Percentiles rank a stretch among this genome's conserved stretches.
Evolutionary conservation across 1,284 basidiomycete species (phyloP).

Genomic region (Leccinum cinnamomeum): DNA sequence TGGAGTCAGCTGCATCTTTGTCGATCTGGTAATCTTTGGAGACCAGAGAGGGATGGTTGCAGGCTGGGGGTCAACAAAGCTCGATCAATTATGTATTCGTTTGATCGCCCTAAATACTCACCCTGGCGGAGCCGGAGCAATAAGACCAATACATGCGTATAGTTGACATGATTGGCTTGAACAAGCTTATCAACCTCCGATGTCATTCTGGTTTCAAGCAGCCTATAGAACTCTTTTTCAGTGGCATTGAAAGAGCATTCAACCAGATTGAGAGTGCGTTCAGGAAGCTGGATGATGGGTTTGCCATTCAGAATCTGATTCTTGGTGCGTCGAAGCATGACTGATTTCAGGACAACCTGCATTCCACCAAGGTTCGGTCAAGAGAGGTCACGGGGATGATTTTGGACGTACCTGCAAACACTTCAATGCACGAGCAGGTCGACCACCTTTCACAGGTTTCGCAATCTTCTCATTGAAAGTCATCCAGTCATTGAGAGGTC

Average conservation of each 20-base stretch:
- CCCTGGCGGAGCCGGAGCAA: constrained; percentile 89
- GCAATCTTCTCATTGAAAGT: constrained; percentile 80
- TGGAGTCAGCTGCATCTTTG: constrained; percentile 70
- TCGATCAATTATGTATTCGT: not conserved
- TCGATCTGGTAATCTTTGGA: constrained; percentile 73
- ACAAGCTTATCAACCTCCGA: constrained; percentile 73
- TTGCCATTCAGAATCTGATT: constrained; percentile 83
- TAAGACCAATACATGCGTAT: constrained; percentile 84
- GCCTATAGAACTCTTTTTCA: constrained; percentile 82
- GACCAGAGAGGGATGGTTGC: constrained; percentile 84
- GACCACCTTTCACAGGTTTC: constrained; percentile 75
- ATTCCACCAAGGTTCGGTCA: not conserved
- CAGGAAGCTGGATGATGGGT: constrained; percentile 82
- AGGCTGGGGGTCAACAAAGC: constrained; percentile 53
- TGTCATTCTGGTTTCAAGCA: constrained; percentile 75
- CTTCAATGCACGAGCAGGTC: constrained; percentile 77
- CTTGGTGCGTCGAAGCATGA: constrained; percentile 93
- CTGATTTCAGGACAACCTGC: constrained; percentile 77
- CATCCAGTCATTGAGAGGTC: constrained; percentile 80
- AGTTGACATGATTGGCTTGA: constrained; percentile 58
- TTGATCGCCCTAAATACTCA: constrained; percentile 32
- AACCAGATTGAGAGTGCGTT: constrained; percentile 70
- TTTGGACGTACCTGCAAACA: constrained; percentile 62
- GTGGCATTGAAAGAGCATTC: constrained; percentile 70
- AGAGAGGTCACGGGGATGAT: not conserved